These are phyloP conservation scores for Penicillium subrubescens DNA, from an alignment of 495 filamentous ascomycete genomes.

Conservation along the genomic window DNA sequence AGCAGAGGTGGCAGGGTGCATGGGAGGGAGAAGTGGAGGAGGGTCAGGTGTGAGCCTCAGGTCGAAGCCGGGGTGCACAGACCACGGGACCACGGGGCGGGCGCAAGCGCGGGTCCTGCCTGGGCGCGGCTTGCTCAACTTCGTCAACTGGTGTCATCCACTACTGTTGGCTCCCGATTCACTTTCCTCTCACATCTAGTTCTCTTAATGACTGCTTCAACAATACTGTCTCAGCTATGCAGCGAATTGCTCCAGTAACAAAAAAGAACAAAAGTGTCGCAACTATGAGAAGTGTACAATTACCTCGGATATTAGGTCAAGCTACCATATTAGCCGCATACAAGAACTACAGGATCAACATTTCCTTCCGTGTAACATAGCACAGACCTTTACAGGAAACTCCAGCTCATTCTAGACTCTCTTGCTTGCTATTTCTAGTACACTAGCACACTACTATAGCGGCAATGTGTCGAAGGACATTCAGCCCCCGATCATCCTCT, in stretches of 20 bases:
- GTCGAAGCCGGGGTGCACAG: slow-evolving; percentile 30
- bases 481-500: no score
- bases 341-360: no score
- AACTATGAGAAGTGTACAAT: no score
- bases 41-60: slow-evolving; percentile 26
- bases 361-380: no score
- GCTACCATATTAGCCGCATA: no score
- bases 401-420: no score
- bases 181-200: not conserved
- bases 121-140: not conserved
- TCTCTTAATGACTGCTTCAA: not conserved
- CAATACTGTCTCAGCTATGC: not conserved
- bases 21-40: slow-evolving; percentile 22
- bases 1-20: slow-evolving; percentile 32
- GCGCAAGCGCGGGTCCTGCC: not conserved
- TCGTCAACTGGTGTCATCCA: slow-evolving; percentile 1
- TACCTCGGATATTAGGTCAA: no score
- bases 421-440: no score
- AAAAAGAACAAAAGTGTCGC: no score
- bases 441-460: no score
- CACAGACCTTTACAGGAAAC: no score
- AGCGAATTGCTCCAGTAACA: not conserved
- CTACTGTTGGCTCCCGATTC: not conserved
- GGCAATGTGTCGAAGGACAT: no score
- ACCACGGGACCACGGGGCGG: slow-evolving; percentile 15